These are phyloP conservation scores for Solanum megistacrolobum DNA, from an alignment of 257 asterid species.

Conservation along the genomic window DNA sequence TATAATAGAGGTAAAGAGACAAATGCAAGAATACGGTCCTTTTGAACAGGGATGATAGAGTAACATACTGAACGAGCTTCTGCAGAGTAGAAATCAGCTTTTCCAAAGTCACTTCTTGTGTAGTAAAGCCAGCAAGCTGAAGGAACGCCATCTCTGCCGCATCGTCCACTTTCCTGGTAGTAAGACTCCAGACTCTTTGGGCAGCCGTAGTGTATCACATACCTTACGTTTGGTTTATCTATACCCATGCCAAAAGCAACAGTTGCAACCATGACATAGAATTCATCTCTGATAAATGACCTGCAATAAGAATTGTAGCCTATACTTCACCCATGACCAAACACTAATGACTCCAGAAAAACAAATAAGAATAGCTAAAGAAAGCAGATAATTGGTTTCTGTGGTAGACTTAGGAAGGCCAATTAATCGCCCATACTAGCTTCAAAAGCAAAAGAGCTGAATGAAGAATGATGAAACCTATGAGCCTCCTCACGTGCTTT, in stretches of 20 bases:
- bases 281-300: conserved; percentile 87
- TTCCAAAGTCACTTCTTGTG: conserved; percentile 70
- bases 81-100: conserved; percentile 71
- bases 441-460: background rate
- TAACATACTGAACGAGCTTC: conserved; percentile 68
- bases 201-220: conserved; percentile 91
- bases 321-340: background rate
- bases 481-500: conserved; percentile 71
- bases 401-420: background rate
- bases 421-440: background rate
- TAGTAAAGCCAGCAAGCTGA: conserved; percentile 82
- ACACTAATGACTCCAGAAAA: background rate
- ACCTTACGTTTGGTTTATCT: conserved; percentile 85
- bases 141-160: conserved; percentile 92
- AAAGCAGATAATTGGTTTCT: background rate
- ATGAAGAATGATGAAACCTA: conserved; percentile 35
- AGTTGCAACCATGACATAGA: conserved; percentile 91
- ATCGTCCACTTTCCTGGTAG: conserved; percentile 97
- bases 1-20: background rate
- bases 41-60: conserved; percentile 5
- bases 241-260: conserved; percentile 99
- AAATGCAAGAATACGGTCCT: background rate
- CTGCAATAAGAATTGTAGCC: conserved; percentile 24
- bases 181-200: conserved; percentile 97
- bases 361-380: background rate